Conservation (phyloP, 768 basidiomycete genomes). For the Termitomyces bulborhizus region DNA sequence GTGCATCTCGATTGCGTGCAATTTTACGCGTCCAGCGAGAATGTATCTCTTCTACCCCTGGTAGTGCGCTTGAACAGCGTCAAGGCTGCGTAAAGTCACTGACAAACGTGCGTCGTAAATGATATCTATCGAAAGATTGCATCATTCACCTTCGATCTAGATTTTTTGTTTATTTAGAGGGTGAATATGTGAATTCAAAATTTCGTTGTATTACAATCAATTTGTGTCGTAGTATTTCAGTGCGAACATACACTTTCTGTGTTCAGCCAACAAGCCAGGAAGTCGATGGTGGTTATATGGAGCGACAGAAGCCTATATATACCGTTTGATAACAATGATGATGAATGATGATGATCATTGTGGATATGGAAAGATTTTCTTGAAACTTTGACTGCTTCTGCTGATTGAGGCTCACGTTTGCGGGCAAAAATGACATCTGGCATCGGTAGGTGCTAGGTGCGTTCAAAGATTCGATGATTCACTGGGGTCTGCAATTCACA, state of each 20-base stretch:
- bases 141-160: background rate
- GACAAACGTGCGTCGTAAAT: background rate
- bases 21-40: slow-evolving; percentile 92
- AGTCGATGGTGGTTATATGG: background rate
- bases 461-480: too few relatives aligned
- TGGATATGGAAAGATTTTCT: background rate
- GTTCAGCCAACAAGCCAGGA: background rate
- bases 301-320: background rate
- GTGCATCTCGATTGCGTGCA: slow-evolving; percentile 80
- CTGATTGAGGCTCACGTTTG: background rate
- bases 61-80: slow-evolving; percentile 63
- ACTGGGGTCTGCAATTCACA: too few relatives aligned
- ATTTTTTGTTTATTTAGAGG: background rate
- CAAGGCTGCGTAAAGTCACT: slow-evolving; percentile 20
- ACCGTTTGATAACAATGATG: too few relatives aligned
- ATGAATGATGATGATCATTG: background rate
- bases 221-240: background rate
- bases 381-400: background rate
- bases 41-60: slow-evolving; percentile 81
- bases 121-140: background rate
- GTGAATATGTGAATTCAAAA: background rate
- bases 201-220: background rate
- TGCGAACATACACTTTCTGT: background rate
- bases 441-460: background rate
- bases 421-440: background rate